Evolutionary conservation across 2,329 filamentous ascomycete genomes (phyloP), one percentile per base, ranked within the genome.

Genomic region (Ophioceras dolichostomum): DNA sequence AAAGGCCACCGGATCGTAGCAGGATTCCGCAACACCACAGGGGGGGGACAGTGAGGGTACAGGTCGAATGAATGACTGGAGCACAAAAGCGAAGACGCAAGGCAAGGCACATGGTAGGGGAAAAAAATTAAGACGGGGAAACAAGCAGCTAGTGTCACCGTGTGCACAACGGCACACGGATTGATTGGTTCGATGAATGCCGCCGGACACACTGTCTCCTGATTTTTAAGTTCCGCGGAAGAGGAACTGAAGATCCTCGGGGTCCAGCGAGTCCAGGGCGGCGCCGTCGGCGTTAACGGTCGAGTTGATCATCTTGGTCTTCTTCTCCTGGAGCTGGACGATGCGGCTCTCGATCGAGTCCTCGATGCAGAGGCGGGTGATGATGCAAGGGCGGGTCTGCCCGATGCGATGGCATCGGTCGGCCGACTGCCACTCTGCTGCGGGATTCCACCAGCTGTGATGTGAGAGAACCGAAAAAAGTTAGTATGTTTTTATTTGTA

Each of bases 361-460:
- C 56, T 98, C 89, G 43, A 98, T 95, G 54, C 87, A 93, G 10
- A 98, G 74, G 20, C 91, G 79, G 1, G 88, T 96, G 49, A 98
- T 94, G 26, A 85, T 85, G 55, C 91, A 96, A 20, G 89, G 89
- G 7, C 91, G 82, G 33, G 79, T 84, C 64, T 98, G 91, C 22
- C 91, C 91, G 48, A 96, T 98, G 39, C 91, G 87, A 60, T 96
- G 91, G 53, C 83, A 87, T 45, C 84, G 75, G 56, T 98, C 91
- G 3, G 91, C 91, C 43, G 83, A 91, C 61, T 98, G 91, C 91
- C 91, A 98, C 62, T 98, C 91, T 0, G 89, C 89, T n/a, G 88
- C 88, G n/a, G 91, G 91, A 49, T 96, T 96, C 91, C 91, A 98
- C 91, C 91, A 96, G 48, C 83, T 87, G n/a, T 18, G 10, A 14